phyloP scores from a whole-genome alignment of 495 filamentous ascomycete genomes.

The Penicillium maclennaniae region DNA sequence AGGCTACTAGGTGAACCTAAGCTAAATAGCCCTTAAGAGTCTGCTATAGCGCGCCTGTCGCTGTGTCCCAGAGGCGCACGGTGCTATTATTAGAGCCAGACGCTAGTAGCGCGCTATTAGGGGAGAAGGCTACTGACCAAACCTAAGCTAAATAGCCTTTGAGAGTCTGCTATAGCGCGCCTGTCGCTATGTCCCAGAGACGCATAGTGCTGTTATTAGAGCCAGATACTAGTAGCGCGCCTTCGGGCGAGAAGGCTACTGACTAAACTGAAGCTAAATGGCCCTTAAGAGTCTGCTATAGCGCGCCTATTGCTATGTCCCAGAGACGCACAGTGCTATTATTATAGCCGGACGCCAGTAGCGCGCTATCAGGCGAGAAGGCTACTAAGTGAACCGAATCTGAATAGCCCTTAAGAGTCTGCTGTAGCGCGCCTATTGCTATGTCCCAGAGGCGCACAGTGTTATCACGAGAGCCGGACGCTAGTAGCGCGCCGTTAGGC shows the following conservation, averaged over 20 bases:
- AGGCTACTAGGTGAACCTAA: background rate
- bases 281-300: slow-evolving; percentile 15
- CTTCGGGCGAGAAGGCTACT: slow-evolving; percentile 22
- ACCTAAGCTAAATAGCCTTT: background rate
- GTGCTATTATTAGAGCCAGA: slow-evolving; percentile 25
- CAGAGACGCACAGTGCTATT: slow-evolving; percentile 30
- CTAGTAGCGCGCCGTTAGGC: slow-evolving; percentile 22
- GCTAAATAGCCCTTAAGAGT: too few relatives aligned
- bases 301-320: slow-evolving; percentile 19
- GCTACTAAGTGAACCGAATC: slow-evolving; percentile 6
- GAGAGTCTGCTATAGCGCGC: slow-evolving; percentile 14
- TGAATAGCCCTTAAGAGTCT: slow-evolving; percentile 23
- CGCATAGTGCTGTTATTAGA: slow-evolving; percentile 21
- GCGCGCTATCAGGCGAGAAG: slow-evolving; percentile 21
- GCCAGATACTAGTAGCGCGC: slow-evolving; percentile 24
- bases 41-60: too few relatives aligned
- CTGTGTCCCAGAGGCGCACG: slow-evolving; percentile 16
- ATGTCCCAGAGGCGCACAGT: slow-evolving; percentile 34
- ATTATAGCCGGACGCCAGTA: slow-evolving; percentile 26
- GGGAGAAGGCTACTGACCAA: slow-evolving; percentile 16
- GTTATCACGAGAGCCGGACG: slow-evolving; percentile 23
- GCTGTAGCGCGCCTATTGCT: slow-evolving; percentile 11
- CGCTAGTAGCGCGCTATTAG: slow-evolving; percentile 18
- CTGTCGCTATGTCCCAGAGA: slow-evolving; percentile 29
- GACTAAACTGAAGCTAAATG: slow-evolving; percentile 1